These are phyloP conservation scores for Umbelopsis sp. DNA, from an alignment of 192 early-diverging fungal species.

Conservation along the genomic window DNA sequence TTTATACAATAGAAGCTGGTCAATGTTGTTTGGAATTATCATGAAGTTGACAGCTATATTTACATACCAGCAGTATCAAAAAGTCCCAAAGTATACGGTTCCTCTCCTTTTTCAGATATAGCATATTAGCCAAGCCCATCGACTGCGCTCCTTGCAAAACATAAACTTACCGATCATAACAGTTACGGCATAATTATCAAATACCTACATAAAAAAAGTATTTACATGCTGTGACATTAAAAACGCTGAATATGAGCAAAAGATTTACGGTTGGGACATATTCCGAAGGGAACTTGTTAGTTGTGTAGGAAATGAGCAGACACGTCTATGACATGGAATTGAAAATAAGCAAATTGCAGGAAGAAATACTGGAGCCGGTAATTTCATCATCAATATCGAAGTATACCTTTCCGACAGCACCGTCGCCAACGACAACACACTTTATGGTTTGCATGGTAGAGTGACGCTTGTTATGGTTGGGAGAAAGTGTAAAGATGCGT, in stretches of 20 bases:
- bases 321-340: constrained; percentile 68
- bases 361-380: neutral
- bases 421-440: constrained; percentile 81
- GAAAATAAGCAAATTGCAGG: neutral
- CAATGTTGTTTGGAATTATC: neutral
- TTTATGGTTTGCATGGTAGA: constrained; percentile 77
- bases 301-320: constrained; percentile 94
- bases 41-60: too few species aligned
- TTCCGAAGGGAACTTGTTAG: constrained; percentile 95
- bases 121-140: neutral
- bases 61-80: constrained; percentile 89
- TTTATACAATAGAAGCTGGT: neutral
- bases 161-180: constrained; percentile 86
- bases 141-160: neutral
- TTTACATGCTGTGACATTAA: neutral
- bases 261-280: constrained; percentile 91
- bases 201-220: constrained; percentile 58
- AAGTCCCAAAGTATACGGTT: constrained; percentile 93
- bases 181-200: constrained; percentile 99
- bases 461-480: neutral
- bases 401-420: constrained; percentile 73
- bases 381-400: neutral
- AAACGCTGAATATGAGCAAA: neutral
- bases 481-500: constrained; percentile 15
- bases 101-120: constrained; percentile 52